These are phyloP conservation scores for Neonectria neomacrospora DNA, from an alignment of 2,329 filamentous ascomycete species.

Conservation along the genomic window DNA sequence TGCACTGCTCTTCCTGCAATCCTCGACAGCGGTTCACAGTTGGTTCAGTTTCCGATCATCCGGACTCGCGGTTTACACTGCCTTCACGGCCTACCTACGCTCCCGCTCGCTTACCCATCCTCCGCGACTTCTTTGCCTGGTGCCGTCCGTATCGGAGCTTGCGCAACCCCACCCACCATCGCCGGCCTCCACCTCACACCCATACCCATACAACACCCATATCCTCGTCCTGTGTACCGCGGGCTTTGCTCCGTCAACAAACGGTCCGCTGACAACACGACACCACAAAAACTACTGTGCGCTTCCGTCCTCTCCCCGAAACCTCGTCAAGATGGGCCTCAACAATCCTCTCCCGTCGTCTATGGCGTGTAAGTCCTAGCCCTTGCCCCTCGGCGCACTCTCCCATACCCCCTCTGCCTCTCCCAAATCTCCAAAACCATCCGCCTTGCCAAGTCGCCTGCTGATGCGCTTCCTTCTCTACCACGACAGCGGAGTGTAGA, in stretches of 20 bases:
- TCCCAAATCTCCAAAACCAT: constrained; percentile 13
- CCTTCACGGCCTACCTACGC: not conserved
- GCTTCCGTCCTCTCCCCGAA: constrained; percentile 8
- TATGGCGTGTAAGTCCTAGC: constrained; percentile 70
- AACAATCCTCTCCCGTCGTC: constrained; percentile 75
- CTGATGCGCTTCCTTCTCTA: constrained; percentile 22
- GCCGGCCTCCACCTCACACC: constrained; percentile 10
- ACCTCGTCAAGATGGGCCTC: constrained; percentile 63
- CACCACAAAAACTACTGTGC: constrained; percentile 8
- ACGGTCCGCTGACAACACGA: constrained; percentile 1
- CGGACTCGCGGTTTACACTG: not conserved
- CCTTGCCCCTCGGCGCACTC: constrained; percentile 31
- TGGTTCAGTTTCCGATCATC: not conserved
- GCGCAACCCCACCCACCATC: constrained; percentile 19
- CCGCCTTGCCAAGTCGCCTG: constrained; percentile 18
- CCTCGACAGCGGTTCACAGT: not conserved
- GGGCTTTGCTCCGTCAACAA: constrained; percentile 21
- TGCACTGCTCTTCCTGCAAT: not conserved
- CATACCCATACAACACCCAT: constrained; percentile 14
- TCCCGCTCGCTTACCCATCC: not conserved
- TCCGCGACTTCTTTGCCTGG: not conserved
- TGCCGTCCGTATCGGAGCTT: constrained; percentile 19
- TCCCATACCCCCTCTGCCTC: constrained; percentile 31
- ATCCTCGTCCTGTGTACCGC: constrained; percentile 15
- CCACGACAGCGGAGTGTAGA: constrained; percentile 84